Percentiles rank a stretch among this genome's conserved stretches.
Evolutionary conservation across 2,329 filamentous ascomycete genomes (phyloP).

Genomic region (Penicillium sp.): DNA sequence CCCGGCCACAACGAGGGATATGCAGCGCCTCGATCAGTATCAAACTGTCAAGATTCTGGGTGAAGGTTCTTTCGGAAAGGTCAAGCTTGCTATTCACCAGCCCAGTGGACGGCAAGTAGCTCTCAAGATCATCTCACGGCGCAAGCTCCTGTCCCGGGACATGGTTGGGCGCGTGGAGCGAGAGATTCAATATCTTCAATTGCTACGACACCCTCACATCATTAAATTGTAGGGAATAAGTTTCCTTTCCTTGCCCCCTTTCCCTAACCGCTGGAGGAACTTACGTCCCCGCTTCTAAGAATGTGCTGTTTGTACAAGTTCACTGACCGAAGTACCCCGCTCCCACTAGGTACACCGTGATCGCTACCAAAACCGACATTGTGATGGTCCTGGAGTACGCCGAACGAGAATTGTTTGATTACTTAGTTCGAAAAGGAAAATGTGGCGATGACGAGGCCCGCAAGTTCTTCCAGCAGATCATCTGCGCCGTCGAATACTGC

Average conservation of each 20-base stretch:
- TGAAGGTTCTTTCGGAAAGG: constrained; percentile 97
- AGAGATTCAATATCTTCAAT: constrained; percentile 96
- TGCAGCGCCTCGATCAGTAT: constrained; percentile 89
- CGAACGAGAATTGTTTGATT: constrained; percentile 94
- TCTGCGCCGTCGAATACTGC: constrained; percentile 98
- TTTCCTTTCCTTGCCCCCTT: neutral
- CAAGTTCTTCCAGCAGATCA: constrained; percentile 98
- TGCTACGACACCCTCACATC: constrained; percentile 95
- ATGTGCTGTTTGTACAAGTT: neutral
- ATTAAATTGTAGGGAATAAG: constrained; percentile 81
- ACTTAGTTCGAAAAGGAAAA: constrained; percentile 91
- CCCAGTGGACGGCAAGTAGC: constrained; percentile 94
- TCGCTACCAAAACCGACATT: constrained; percentile 91
- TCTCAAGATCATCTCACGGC: constrained; percentile 94
- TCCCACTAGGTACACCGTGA: constrained; percentile 77
- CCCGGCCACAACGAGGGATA: constrained; percentile 57
- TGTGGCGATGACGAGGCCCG: constrained; percentile 91
- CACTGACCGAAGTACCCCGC: constrained; percentile 3
- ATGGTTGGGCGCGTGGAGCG: constrained; percentile 98
- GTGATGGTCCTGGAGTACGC: constrained; percentile 99
- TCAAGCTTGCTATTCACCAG: constrained; percentile 92
- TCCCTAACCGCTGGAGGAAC: neutral
- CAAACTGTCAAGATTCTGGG: constrained; percentile 86
- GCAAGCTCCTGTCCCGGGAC: constrained; percentile 93
- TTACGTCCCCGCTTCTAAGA: neutral